Evolutionary conservation across 2,329 filamentous ascomycete genomes (phyloP).

Genomic region (Microdochium nivale): DNA sequence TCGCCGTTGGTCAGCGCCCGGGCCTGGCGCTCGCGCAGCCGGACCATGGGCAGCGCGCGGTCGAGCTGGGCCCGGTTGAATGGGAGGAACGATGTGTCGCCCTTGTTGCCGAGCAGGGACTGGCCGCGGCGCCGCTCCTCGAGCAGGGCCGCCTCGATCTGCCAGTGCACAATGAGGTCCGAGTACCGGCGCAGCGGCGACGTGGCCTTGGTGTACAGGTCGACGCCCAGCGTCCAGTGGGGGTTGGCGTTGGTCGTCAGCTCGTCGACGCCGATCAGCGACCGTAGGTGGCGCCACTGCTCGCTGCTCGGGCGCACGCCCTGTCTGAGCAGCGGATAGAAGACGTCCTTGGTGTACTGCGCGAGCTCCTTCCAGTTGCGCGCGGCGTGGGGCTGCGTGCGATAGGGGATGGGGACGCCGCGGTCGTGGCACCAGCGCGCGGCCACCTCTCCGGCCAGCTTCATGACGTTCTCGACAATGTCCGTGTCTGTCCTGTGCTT

Average conservation of each 20-base stretch:
- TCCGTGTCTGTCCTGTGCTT: constrained; percentile 17
- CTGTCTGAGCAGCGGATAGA: constrained; percentile 29
- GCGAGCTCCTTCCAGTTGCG: constrained; percentile 27
- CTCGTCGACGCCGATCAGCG: constrained; percentile 41
- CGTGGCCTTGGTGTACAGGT: constrained; percentile 55
- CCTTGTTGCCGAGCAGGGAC: constrained; percentile 23
- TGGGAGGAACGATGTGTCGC: constrained; percentile 31
- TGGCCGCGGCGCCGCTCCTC: constrained; percentile 28
- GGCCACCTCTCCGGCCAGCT: constrained; percentile 52
- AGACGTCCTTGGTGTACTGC: constrained; percentile 25
- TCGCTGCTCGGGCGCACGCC: constrained; percentile 20
- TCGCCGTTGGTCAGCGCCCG: constrained; percentile 30
- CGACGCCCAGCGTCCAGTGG: constrained; percentile 48
- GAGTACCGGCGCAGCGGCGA: constrained; percentile 57
- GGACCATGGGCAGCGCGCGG: constrained; percentile 38
- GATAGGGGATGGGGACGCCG: constrained; percentile 51
- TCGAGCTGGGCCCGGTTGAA: constrained; percentile 33
- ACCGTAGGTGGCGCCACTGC: constrained; percentile 20
- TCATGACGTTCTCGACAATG: constrained; percentile 45
- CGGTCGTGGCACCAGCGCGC: constrained; percentile 52
- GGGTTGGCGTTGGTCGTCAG: constrained; percentile 43
- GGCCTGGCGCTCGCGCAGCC: constrained; percentile 43
- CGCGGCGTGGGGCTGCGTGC: constrained; percentile 34
- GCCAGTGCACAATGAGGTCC: constrained; percentile 58
- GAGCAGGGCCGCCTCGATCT: constrained; percentile 50